phyloP scores from a whole-genome alignment of 2,329 filamentous ascomycete genomes.

The Chaetothyriales sp. region DNA sequence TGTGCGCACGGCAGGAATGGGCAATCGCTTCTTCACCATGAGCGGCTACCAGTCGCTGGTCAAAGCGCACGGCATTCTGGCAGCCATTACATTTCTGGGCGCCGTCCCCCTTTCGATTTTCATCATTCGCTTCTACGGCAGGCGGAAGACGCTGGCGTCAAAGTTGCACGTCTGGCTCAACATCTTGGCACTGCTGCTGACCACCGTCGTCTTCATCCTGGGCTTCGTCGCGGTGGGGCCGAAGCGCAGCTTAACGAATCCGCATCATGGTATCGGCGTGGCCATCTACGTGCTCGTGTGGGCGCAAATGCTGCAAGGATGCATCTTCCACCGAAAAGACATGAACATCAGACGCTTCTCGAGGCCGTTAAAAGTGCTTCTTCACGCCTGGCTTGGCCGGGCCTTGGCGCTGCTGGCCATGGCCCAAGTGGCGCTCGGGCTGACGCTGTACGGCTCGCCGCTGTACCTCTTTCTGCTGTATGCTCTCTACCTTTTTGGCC shows the following conservation, averaged over 20 bases:
- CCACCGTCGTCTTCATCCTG: conserved; percentile 48
- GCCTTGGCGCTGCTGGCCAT: conserved; percentile 68
- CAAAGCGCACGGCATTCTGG: conserved; percentile 46
- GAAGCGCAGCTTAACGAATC: conserved; percentile 47
- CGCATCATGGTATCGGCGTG: conserved; percentile 53
- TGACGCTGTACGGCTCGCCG: conserved; percentile 86
- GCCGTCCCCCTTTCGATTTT: conserved; percentile 48
- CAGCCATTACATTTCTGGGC: conserved; percentile 46
- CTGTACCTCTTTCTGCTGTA: conserved; percentile 74
- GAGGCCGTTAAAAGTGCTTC: conserved; percentile 42
- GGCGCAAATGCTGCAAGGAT: conserved; percentile 46
- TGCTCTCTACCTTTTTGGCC: conserved; percentile 58
- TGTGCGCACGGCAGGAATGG: conserved; percentile 40
- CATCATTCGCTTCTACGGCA: conserved; percentile 46
- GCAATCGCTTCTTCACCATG: conserved; percentile 49
- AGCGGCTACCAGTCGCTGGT: conserved; percentile 46
- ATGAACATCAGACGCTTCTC: not conserved
- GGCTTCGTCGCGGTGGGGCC: conserved; percentile 53
- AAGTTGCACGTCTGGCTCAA: conserved; percentile 52
- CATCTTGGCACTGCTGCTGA: conserved; percentile 44
- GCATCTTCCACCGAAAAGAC: conserved; percentile 41
- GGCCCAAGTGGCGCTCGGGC: conserved; percentile 71
- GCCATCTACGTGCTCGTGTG: conserved; percentile 49
- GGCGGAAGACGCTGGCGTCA: conserved; percentile 41
- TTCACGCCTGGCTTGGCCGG: conserved; percentile 83